Evolutionary conservation across 257 asterid genomes (phyloP).

Genomic region (Fraxinus pennsylvanica): DNA sequence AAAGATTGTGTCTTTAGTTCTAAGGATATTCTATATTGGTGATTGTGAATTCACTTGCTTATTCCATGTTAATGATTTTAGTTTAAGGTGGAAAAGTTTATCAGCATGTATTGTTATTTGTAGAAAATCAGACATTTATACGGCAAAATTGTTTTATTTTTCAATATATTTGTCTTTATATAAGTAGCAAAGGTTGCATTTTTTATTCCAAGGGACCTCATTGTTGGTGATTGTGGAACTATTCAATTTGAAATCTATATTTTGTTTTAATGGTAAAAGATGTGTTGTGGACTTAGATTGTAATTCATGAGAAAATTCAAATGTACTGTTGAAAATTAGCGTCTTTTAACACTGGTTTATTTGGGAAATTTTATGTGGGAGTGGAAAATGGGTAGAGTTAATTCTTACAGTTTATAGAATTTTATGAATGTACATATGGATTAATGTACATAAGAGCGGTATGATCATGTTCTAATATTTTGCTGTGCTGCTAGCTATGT

Average conservation of each 20-base stretch:
- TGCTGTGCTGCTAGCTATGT: neutral
- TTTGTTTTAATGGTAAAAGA: neutral
- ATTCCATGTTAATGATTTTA: neutral
- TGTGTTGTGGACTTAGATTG: neutral
- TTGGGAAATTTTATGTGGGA: slow-evolving; percentile 5
- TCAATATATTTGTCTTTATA: neutral
- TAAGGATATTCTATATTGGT: neutral
- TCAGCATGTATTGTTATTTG: neutral
- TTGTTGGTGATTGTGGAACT: neutral
- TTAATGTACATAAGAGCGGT: neutral
- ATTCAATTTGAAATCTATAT: neutral
- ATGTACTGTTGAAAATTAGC: neutral
- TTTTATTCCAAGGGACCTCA: neutral
- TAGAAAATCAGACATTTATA: neutral
- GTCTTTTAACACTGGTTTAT: neutral
- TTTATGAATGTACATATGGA: neutral
- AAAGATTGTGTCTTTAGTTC: neutral
- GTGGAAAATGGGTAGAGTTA: neutral
- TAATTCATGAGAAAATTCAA: neutral
- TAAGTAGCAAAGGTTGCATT: neutral
- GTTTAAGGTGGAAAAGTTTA: neutral
- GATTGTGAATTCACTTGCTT: neutral
- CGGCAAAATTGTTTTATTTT: neutral
- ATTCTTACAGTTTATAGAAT: slow-evolving; percentile 3
- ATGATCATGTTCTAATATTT: neutral